Evolutionary conservation across 2,329 filamentous ascomycete species (phyloP).

Genomic region (Diaporthe velutina): DNA sequence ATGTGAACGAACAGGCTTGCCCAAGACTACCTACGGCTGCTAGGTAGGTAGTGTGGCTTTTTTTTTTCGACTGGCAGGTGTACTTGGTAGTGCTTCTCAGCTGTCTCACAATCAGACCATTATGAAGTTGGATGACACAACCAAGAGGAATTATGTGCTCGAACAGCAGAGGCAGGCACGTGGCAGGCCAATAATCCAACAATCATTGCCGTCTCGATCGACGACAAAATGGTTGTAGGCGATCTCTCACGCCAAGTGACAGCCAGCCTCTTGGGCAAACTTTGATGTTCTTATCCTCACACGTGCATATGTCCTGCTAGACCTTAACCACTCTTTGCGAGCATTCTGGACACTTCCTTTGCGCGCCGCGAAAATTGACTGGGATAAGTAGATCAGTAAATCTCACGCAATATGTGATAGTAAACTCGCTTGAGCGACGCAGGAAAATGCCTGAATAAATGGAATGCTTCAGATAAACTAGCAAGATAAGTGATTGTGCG

Average conservation of each 20-base stretch:
- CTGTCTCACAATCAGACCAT: constrained; percentile 14
- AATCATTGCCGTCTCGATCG: not conserved
- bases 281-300: not conserved
- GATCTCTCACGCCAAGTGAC: not conserved
- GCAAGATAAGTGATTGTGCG: not conserved
- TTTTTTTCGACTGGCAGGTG: not conserved
- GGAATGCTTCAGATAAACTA: not conserved
- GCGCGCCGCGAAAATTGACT: too few species aligned
- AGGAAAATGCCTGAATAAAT: not conserved
- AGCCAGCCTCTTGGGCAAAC: not conserved
- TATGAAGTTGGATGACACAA: not conserved
- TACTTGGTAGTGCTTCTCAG: not conserved
- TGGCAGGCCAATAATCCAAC: not conserved
- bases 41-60: not conserved
- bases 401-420: not conserved
- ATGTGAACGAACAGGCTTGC: not conserved
- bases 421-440: not conserved
- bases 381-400: not conserved
- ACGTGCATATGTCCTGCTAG: not conserved
- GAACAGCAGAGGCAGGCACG: not conserved
- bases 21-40: too few species aligned
- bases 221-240: not conserved
- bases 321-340: not conserved
- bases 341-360: not conserved
- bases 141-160: not conserved